Conservation (phyloP, 1,139 yeast species). For the Sugiyamaella castrensis region DNA sequence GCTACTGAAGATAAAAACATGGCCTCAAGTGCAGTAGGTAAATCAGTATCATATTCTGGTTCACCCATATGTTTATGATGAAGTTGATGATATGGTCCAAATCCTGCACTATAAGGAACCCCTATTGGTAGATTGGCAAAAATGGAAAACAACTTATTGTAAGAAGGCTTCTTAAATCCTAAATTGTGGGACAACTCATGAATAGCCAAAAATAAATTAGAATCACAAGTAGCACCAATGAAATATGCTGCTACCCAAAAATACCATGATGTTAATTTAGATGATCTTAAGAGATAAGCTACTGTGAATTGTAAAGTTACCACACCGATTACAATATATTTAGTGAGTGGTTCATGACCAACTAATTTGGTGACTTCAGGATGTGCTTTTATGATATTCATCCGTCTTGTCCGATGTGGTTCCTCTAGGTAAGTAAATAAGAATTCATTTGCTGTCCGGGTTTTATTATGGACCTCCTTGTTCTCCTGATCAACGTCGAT, state of each 20-base stretch:
- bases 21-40: constrained; percentile 80
- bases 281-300: constrained; percentile 60
- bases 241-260: constrained; percentile 66
- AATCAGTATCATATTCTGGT: constrained; percentile 75
- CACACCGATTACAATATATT: constrained; percentile 65
- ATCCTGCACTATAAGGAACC: constrained; percentile 84
- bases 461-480: constrained; percentile 1
- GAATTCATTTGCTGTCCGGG: constrained; percentile 38
- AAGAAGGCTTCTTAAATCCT: constrained; percentile 74
- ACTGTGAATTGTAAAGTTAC: constrained; percentile 59
- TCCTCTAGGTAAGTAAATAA: constrained; percentile 82
- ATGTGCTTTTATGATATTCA: constrained; percentile 64
- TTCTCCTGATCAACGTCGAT: too few species aligned
- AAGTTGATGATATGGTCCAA: constrained; percentile 86
- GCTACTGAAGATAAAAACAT: constrained; percentile 66
- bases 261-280: constrained; percentile 51
- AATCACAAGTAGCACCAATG: constrained; percentile 83
- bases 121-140: constrained; percentile 83
- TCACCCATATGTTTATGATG: constrained; percentile 95
- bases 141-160: constrained; percentile 75
- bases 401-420: constrained; percentile 76
- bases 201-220: constrained; percentile 79
- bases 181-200: constrained; percentile 86
- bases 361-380: constrained; percentile 79
- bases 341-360: constrained; percentile 85